Evolutionary conservation across 139 green algal genomes (phyloP).

Genomic region (Chlorella sorokiniana): DNA sequence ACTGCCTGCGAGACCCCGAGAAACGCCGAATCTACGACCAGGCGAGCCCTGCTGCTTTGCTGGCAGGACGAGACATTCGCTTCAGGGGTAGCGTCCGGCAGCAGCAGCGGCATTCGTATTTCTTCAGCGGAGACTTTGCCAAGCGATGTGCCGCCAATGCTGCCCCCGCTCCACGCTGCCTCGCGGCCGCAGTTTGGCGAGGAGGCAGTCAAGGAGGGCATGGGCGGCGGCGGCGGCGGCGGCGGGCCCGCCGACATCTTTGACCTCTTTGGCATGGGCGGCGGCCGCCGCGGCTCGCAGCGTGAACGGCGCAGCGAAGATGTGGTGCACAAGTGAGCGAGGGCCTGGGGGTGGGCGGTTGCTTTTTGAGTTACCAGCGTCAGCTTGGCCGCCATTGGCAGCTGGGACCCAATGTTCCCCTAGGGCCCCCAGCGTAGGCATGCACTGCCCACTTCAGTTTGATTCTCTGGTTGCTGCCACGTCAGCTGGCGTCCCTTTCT

Average conservation of each 20-base stretch:
- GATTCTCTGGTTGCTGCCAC: not conserved
- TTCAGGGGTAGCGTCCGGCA: too few species aligned
- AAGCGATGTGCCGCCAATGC: too few species aligned
- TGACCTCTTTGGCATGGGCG: constrained; percentile 86
- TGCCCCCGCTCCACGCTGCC: not conserved
- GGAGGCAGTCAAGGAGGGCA: constrained; percentile 97
- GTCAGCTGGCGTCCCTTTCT: not conserved
- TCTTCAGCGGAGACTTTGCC: too few species aligned
- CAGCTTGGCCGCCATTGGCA: not conserved
- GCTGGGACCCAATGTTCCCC: not conserved
- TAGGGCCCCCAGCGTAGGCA: not conserved
- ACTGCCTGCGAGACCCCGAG: constrained; percentile 93
- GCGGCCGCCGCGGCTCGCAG: constrained; percentile 50
- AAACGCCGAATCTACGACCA: constrained; percentile 97
- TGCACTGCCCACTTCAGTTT: not conserved
- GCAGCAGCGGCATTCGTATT: too few species aligned
- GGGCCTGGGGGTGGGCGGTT: not conserved
- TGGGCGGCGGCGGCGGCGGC: constrained; percentile 72
- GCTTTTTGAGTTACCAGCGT: not conserved
- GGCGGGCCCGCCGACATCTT: constrained; percentile 93
- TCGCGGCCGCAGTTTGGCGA: constrained; percentile 91
- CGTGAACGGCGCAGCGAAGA: constrained; percentile 90
- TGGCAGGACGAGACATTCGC: too few species aligned
- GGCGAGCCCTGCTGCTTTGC: constrained; percentile 40
- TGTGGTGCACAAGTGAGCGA: constrained; percentile 79